phyloP scores from a whole-genome alignment of 192 early-diverging fungal species.

The Anaeromyces robustus region DNA sequence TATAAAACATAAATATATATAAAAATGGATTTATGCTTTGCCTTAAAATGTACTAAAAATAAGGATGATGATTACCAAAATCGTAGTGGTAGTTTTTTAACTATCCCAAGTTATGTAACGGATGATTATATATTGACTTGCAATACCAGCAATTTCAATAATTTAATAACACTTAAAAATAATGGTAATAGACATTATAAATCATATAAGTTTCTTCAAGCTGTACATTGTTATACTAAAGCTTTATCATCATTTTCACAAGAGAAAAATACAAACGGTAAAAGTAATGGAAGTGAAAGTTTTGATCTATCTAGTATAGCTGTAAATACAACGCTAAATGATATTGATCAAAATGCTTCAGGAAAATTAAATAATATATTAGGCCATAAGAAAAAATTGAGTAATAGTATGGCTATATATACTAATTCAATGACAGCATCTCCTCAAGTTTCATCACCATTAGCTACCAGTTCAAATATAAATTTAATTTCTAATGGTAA shows the following conservation, averaged over 20 bases:
- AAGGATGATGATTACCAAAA: background rate
- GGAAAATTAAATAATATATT: background rate
- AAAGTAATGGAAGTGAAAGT: background rate
- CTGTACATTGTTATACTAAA: background rate
- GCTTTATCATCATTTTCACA: background rate
- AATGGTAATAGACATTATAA: background rate
- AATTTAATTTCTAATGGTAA: background rate
- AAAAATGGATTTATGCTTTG: background rate
- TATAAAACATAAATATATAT: no score
- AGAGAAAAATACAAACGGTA: background rate
- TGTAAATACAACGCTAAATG: background rate
- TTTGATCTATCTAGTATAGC: background rate
- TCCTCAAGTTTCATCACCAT: background rate
- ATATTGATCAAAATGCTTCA: background rate
- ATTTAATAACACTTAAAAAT: background rate
- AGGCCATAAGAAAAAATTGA: background rate
- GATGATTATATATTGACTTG: background rate
- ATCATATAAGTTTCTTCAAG: background rate
- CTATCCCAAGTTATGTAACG: background rate
- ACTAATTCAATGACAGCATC: background rate
- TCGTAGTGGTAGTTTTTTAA: background rate
- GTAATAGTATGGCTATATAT: no score
- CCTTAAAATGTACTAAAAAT: background rate
- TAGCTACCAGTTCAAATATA: background rate
- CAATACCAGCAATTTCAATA: background rate